Evolutionary conservation across 2,329 filamentous ascomycete species (phyloP).

Genomic region (Scytalidium lignicola): DNA sequence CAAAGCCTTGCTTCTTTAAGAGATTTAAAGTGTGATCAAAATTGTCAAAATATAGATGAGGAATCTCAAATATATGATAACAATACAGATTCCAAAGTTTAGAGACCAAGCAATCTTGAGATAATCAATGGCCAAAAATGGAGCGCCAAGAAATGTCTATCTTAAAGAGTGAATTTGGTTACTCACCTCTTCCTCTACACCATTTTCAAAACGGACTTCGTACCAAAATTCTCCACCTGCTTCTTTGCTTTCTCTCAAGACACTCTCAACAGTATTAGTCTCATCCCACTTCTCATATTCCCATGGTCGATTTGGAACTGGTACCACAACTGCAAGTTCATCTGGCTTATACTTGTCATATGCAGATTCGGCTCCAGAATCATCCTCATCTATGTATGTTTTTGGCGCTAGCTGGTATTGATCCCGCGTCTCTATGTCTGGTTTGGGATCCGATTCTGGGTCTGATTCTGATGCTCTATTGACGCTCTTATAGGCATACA

Average conservation of each 20-base stretch:
- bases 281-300: conserved; percentile 23
- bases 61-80: too few species aligned
- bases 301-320: conserved; percentile 19
- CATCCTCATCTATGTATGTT: not conserved
- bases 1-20: too few species aligned
- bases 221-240: conserved; percentile 18
- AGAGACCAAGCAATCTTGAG: too few species aligned
- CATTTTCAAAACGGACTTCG: conserved; percentile 27
- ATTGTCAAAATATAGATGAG: too few species aligned
- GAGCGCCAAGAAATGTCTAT: not conserved
- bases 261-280: conserved; percentile 24
- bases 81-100: too few species aligned
- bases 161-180: not conserved
- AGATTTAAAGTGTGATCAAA: too few species aligned
- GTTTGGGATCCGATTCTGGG: not conserved
- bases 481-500: not conserved
- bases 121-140: not conserved
- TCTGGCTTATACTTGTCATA: not conserved
- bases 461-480: not conserved
- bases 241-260: conserved; percentile 19
- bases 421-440: not conserved
- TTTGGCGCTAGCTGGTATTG: not conserved
- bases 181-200: conserved; percentile 27
- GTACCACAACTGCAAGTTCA: conserved; percentile 19
- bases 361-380: not conserved